phyloP scores from a whole-genome alignment of 2,329 filamentous ascomycete genomes.

The Xylariales sp. region DNA sequence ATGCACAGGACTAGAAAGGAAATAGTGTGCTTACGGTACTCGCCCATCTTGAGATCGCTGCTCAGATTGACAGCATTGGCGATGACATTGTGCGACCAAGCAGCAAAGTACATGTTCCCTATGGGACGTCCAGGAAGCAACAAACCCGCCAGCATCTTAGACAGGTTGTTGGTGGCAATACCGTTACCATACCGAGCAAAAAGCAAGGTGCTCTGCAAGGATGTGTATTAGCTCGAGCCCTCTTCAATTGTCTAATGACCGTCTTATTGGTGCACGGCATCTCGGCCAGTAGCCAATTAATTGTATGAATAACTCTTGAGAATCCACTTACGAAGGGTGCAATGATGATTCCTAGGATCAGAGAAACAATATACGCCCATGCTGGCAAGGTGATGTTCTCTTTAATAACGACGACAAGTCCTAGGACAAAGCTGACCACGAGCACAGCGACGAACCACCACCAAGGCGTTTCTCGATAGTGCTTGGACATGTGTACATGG shows the following conservation, averaged over 20 bases:
- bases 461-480: conserved; percentile 47
- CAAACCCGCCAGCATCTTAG: conserved; percentile 51
- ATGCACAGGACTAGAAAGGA: too few species aligned
- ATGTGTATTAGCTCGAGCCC: too few species aligned
- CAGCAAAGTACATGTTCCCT: conserved; percentile 55
- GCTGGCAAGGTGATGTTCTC: conserved; percentile 40
- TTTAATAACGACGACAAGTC: conserved; percentile 39
- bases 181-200: conserved; percentile 51
- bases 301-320: too few species aligned
- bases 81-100: conserved; percentile 56
- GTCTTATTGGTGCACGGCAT: conserved; percentile 3
- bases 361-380: conserved; percentile 43
- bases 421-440: conserved; percentile 38
- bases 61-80: conserved; percentile 42
- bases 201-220: conserved; percentile 41
- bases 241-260: too few species aligned
- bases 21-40: conserved; percentile 42
- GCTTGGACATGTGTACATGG: conserved; percentile 44
- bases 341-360: conserved; percentile 40
- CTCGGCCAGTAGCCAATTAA: not conserved
- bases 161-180: conserved; percentile 54
- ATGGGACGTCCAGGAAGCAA: conserved; percentile 45
- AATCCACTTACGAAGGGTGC: conserved; percentile 40
- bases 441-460: conserved; percentile 43
- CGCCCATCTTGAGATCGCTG: conserved; percentile 53